Evolutionary conservation across 1,139 yeast species (phyloP).

Genomic region (Nakaseomyces glabratus): DNA sequence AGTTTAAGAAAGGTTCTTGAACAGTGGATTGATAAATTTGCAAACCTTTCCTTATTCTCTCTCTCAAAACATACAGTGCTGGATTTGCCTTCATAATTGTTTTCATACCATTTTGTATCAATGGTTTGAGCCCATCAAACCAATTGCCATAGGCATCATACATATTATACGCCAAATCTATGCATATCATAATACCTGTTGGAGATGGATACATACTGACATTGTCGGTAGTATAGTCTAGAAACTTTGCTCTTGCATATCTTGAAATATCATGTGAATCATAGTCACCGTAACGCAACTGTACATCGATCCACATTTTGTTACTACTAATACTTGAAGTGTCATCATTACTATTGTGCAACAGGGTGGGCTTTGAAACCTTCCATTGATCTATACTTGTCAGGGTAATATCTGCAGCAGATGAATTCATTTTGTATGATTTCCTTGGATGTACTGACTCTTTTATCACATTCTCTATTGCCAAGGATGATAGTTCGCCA

Average conservation of each 20-base stretch:
- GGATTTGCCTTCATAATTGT: conserved; percentile 95
- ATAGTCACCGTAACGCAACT: conserved; percentile 90
- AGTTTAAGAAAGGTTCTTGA: conserved; percentile 82
- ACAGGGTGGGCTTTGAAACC: conserved; percentile 71
- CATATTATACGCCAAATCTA: conserved; percentile 92
- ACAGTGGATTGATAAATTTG: conserved; percentile 92
- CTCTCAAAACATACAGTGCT: conserved; percentile 82
- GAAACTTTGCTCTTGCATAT: conserved; percentile 83
- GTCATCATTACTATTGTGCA: conserved; percentile 53
- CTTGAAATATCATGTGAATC: conserved; percentile 96
- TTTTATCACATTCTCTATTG: conserved; percentile 78
- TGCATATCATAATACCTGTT: conserved; percentile 82
- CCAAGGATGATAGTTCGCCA: conserved; percentile 73
- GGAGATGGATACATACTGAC: conserved; percentile 85
- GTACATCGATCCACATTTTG: conserved; percentile 93
- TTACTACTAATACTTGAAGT: conserved; percentile 41
- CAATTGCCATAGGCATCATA: conserved; percentile 96
- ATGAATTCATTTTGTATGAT: conserved; percentile 93
- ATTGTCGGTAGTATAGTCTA: conserved; percentile 87
- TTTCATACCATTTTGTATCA: conserved; percentile 85
- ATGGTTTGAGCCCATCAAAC: conserved; percentile 89
- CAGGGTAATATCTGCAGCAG: conserved; percentile 83
- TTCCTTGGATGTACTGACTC: conserved; percentile 95
- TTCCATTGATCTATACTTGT: conserved; percentile 76
- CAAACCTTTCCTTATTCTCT: conserved; percentile 85